Evolutionary conservation across 2,329 filamentous ascomycete genomes (phyloP).

Genomic region (Lachnellula suecica): DNA sequence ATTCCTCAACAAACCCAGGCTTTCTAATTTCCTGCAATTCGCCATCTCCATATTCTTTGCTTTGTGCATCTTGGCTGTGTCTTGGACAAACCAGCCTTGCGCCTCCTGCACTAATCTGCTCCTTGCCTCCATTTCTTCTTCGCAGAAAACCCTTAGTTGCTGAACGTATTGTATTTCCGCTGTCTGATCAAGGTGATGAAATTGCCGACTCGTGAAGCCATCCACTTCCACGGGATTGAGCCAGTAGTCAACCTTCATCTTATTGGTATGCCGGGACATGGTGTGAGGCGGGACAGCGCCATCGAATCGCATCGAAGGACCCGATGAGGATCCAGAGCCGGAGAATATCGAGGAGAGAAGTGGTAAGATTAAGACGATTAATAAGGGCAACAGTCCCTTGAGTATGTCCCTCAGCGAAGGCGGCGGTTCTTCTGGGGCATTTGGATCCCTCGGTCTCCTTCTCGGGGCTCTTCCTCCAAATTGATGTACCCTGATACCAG

Average conservation of each 20-base stretch:
- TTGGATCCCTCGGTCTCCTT: slow-evolving; percentile 68
- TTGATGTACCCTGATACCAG: slow-evolving; percentile 90
- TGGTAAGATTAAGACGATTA: slow-evolving; percentile 85
- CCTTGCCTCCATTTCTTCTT: slow-evolving; percentile 62
- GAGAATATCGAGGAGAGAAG: slow-evolving; percentile 79
- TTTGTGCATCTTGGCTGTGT: slow-evolving; percentile 55
- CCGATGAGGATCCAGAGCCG: slow-evolving; percentile 48
- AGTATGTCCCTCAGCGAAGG: slow-evolving; percentile 54
- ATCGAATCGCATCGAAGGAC: slow-evolving; percentile 78
- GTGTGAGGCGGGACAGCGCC: slow-evolving; percentile 69
- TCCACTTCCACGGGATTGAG: slow-evolving; percentile 77
- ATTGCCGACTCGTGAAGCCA: slow-evolving; percentile 66
- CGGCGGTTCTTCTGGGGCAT: slow-evolving; percentile 48
- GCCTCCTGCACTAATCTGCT: slow-evolving; percentile 62
- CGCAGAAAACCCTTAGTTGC: slow-evolving; percentile 68
- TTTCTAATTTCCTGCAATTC: slow-evolving; percentile 55
- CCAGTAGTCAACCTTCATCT: slow-evolving; percentile 78
- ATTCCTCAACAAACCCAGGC: slow-evolving; percentile 39
- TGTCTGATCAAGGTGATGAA: slow-evolving; percentile 71
- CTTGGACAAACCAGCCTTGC: slow-evolving; percentile 68
- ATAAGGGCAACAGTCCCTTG: slow-evolving; percentile 78
- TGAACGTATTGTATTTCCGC: slow-evolving; percentile 75
- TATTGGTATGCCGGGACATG: slow-evolving; percentile 67
- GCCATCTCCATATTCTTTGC: slow-evolving; percentile 55
- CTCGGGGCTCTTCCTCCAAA: slow-evolving; percentile 82